Conservation (phyloP, 2,329 filamentous ascomycete genomes). For the Penicillium palitans region DNA sequence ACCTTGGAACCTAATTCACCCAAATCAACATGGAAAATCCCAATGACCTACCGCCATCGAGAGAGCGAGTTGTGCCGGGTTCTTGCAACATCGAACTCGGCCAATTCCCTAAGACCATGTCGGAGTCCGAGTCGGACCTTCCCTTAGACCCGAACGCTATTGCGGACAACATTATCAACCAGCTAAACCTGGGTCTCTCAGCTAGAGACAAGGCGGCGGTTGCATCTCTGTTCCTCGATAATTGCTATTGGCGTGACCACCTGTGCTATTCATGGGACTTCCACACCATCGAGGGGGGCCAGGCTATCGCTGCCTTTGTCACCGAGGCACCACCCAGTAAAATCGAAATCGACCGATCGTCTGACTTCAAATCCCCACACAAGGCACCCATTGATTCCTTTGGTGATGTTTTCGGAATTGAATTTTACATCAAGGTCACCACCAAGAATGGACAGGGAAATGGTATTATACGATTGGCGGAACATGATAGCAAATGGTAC, state of each 20-base stretch:
- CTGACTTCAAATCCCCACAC: constrained; percentile 48
- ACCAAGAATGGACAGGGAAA: constrained; percentile 57
- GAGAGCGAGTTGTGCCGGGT: constrained; percentile 51
- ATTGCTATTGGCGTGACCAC: constrained; percentile 61
- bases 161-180: constrained; percentile 38
- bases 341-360: constrained; percentile 51
- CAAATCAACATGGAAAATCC: neutral
- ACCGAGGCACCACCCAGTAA: constrained; percentile 45
- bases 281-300: constrained; percentile 52
- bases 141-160: constrained; percentile 40
- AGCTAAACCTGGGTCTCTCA: constrained; percentile 44
- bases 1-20: neutral
- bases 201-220: constrained; percentile 37
- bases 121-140: constrained; percentile 32
- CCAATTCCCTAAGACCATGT: constrained; percentile 43
- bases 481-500: constrained; percentile 55
- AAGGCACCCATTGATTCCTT: constrained; percentile 51
- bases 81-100: constrained; percentile 55
- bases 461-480: constrained; percentile 56
- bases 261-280: constrained; percentile 58
- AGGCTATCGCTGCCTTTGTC: constrained; percentile 41
- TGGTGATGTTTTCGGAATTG: constrained; percentile 54
- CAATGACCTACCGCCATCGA: constrained; percentile 29
- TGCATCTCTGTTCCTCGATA: constrained; percentile 50
- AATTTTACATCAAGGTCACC: constrained; percentile 57